Evolutionary conservation across 2,329 filamentous ascomycete genomes (phyloP), one percentile per base, ranked within the genome.

Genomic region (Aspergillus fijiensis): DNA sequence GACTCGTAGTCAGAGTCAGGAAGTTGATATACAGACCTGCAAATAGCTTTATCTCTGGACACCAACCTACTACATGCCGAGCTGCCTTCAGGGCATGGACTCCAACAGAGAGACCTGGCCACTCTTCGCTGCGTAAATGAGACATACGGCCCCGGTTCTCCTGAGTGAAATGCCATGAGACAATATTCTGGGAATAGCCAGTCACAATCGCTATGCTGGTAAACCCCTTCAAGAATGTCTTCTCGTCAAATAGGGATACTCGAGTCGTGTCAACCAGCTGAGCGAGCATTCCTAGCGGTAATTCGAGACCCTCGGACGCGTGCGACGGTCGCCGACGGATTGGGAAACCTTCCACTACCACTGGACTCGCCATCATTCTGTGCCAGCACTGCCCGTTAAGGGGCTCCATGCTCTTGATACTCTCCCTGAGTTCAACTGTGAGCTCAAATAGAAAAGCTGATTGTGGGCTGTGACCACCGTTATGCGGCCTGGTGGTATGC

Each of bases 1-100:
- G 2, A 10, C 27, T 29, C 27, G 27, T 9, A 31, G 4, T 16
- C 27, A 23, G 19, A 7, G 27, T 9, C 33, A 12, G 27, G 4
- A n/a, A 27, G 10, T 7, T 9, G 5, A 6, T 1, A 16, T 12
- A 29, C 2, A 39, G 39, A 58, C 56, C 56, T 23, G 33, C 56
- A 25, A 21, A 58, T 21, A 58, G 25, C 49, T 48, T 45, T 4
- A 48, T 42, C 19, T 51, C 47, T 25, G 52, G 35, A 29, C 58
- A 60, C 58, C 58, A 60, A 2, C 58, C 58, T 31, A 60, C 19
- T n/a, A 56, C 48, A 52, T 60, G 58, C 3, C 58, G 58, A 33
- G 48, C 23, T 4, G n/a, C 10, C 35, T 52, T 25, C 19, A 60
- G 49, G 3, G 48, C 14, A 5, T 29, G n/a, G 10, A 55, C 31